Base-by-base conservation (phyloP, 768 basidiomycete species). In the Pholiota conissans region DNA sequence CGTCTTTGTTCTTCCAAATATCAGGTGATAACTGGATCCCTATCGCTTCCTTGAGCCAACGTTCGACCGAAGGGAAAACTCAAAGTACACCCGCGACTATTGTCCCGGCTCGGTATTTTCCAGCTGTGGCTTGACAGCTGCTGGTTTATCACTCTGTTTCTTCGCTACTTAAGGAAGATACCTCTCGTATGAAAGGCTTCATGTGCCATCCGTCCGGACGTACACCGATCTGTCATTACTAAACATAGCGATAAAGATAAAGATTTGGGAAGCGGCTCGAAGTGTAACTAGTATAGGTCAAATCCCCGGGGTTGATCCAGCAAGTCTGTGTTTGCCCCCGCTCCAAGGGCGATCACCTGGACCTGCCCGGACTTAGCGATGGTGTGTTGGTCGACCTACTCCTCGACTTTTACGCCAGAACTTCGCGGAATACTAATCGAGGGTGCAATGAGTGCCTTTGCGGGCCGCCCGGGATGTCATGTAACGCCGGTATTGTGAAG, bases 261-360 rank as follows among this genome's bases (percentile, higher is more conserved):
- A 42, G 27, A 40, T 35, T 49, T 39, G 48, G 40, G 22, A 30
- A 35, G n/a, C 9, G 24, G 45, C 45, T 46, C 42, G 58, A 49
- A 54, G 58, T 40, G 50, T 55, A 57, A 57, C 18, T 62, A n/a
- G 40, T 40, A 53, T 55, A 57, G 59, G 24, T 62, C 59, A 59
- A 65, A 61, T 63, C 59, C 32, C 64, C 64, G 64, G 48, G 55
- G 58, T 62, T 65, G 60, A 61, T 65, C 64, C 60, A 11, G 32
- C n/a, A 45, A 10, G n/a, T n/a, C 18, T 20, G 42, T 9, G 11
- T 32, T 6, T 32, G 7, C 30, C 13, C 42, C 42, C 22, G 20
- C 39, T 6, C 42, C 22, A 20, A 20, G 42, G 20, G 18, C 22
- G 10, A 45, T 45, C 42, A 45, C 42, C 42, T 24, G 22, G 42